Evolutionary conservation across 2,329 filamentous ascomycete genomes (phyloP).

Genomic region (Cordyceps cateniannulata): DNA sequence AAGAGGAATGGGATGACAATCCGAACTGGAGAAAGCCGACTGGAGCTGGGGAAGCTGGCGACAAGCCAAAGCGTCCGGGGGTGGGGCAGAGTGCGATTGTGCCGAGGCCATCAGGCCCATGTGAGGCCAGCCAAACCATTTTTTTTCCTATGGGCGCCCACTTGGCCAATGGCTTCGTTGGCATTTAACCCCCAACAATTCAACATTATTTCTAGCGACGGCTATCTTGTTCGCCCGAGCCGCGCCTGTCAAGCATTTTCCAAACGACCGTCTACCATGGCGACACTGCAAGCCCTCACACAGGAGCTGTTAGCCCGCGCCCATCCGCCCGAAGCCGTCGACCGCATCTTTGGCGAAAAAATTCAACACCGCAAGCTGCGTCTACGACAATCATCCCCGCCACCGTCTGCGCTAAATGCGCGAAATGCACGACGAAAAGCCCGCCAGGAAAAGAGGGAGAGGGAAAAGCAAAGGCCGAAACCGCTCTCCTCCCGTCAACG

Average conservation of each 20-base stretch:
- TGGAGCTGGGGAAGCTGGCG: slow-evolving; percentile 6
- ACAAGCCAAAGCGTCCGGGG: slow-evolving; percentile 1
- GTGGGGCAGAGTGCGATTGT: slow-evolving; percentile 6
- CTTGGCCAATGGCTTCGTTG: neutral
- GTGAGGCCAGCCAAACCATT: neutral
- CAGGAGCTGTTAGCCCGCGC: slow-evolving; percentile 67
- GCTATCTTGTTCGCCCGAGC: neutral
- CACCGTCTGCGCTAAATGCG: slow-evolving; percentile 44
- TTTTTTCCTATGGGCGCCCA: neutral
- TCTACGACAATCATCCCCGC: slow-evolving; percentile 68
- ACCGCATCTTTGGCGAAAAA: slow-evolving; percentile 72
- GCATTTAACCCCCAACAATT: slow-evolving; percentile 5
- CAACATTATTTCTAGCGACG: neutral
- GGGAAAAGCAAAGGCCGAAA: slow-evolving; percentile 45
- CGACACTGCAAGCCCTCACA: slow-evolving; percentile 36
- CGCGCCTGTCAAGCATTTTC: neutral
- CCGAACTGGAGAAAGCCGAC: neutral
- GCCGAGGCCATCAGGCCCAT: slow-evolving; percentile 11
- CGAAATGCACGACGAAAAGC: slow-evolving; percentile 50
- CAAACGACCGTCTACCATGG: neutral
- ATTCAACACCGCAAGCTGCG: slow-evolving; percentile 76
- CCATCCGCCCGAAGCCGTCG: slow-evolving; percentile 66
- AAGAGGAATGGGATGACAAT: neutral
- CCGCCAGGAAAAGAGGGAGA: slow-evolving; percentile 38
- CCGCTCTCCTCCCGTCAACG: slow-evolving; percentile 78